Base-by-base conservation (phyloP, 176 grass and related monocot species). In the Raddia distichophylla region DNA sequence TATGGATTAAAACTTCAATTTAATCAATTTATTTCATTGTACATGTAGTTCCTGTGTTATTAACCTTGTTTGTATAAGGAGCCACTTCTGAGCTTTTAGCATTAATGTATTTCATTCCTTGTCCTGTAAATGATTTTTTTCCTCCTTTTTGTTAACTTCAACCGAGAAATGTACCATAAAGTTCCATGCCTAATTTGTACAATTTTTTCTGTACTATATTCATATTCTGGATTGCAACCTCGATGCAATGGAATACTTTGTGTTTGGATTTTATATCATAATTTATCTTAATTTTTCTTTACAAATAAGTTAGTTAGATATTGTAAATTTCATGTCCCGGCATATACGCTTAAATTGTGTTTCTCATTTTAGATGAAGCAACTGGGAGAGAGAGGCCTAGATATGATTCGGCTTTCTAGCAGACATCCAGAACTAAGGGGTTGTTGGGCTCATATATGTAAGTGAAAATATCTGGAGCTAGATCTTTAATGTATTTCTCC, bases 371-470 rank as follows among this genome's bases (percentile, higher is more conserved):
- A 97, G 91, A 72, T 69, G 71, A 85, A 94, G 72, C 89, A 94
- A 79, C 76, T 97, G 69, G 91, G 91, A 61, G 89, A 94, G 66
- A 75, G 92, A 43, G 91, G 94, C 10, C 46, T 74, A 60, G 71
- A 94, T 27, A 97, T 94, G 87, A 46, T 97, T 88, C 76, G 71
- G 44, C 14, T 34, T 5, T 11, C 49, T 79, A 2, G 0, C 0
- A 81, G 88, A 45, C 55, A 92, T 77, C 78, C 74, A 46, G 71
- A 90, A 61, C 1, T 80, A 19, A 90, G 2, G 76, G 64, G 76
- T 80, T 92, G 87, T 87, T 97, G 91, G 91, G 18, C 70, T 15
- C 87, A 89, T 71, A 94, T 97, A 51, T 33, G 94, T 94, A 89
- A 87, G 85, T 8, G 18, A 64, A 65, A 85, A 74, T 51, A 82